phyloP scores from a whole-genome alignment of 2,329 filamentous ascomycete genomes.

The Aureobasidium sp. region DNA sequence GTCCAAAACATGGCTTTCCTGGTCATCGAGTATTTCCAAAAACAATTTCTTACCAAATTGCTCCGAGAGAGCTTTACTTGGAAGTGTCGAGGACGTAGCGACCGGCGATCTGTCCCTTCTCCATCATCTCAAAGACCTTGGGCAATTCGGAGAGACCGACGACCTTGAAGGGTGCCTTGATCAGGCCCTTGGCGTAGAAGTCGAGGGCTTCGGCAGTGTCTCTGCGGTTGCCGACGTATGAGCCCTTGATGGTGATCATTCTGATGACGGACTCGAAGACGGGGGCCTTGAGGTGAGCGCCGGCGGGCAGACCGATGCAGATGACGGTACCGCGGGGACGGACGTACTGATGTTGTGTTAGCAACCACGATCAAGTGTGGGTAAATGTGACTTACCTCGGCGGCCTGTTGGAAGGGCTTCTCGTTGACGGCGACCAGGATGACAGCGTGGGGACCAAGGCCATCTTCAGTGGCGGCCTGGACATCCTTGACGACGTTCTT shows the following conservation, averaged over 20 bases:
- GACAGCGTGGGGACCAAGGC: conserved; percentile 78
- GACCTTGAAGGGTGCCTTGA: conserved; percentile 70
- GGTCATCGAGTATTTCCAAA: background rate
- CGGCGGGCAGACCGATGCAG: conserved; percentile 79
- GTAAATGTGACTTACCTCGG: conserved; percentile 36
- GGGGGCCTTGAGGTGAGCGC: conserved; percentile 70
- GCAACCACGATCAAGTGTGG: background rate
- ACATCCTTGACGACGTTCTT: conserved; percentile 78
- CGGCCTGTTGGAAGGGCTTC: conserved; percentile 92
- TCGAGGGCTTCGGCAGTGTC: conserved; percentile 85
- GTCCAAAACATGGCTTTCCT: background rate
- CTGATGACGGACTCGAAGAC: conserved; percentile 83
- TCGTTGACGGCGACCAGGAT: conserved; percentile 79
- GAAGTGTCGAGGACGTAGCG: conserved; percentile 71
- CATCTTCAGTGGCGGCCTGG: conserved; percentile 69
- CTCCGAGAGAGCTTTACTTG: conserved; percentile 37
- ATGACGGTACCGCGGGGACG: conserved; percentile 74
- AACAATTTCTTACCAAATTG: background rate
- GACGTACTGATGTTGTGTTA: conserved; percentile 52
- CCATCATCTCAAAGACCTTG: conserved; percentile 65
- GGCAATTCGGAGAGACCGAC: conserved; percentile 73
- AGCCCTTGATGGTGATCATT: conserved; percentile 89
- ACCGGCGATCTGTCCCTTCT: conserved; percentile 62
- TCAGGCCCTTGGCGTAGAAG: conserved; percentile 75
- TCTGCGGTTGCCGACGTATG: conserved; percentile 86